Base-by-base conservation (phyloP, 2,329 filamentous ascomycete species). In the Penicillium sp. region DNA sequence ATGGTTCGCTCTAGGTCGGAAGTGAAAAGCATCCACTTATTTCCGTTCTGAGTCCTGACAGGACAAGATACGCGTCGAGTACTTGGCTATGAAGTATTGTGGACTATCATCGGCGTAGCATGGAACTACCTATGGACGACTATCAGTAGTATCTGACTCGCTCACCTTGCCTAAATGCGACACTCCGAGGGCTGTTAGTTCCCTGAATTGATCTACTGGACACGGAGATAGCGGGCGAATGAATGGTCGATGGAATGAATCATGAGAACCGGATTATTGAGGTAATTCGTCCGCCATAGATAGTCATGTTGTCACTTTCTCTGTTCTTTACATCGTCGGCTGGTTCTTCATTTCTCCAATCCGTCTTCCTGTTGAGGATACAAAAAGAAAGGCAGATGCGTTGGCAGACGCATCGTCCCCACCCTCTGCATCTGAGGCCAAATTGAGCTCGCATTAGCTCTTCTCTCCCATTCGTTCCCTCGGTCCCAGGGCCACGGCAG, bases 401-500 rank as follows among this genome's bases (percentile, higher is more conserved):
- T 58, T 70, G 67, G 68, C 67, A 69, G 54, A 59, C 61, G 54
- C 63, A 60, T 58, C 51, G 28, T 47, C 60, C 44, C 54, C 58
- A 56, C 53, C 54, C 55, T 56, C 45, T 60, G 54, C 59, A 65
- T 60, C 60, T 62, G 63, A 61, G 61, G 66, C 56, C 60, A 59
- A 67, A 65, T 67, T 65, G 65, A 68, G 63, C 59, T 58, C 54
- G 65, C 68, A 68, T 69, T 68, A 69, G 67, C 59, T 45, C 62
- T 4, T 47, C 24, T 5, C 37, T 57, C 56, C 65, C 33, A 70
- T 69, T 70, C 61, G 68, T 37, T 38, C 37, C 8, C 19, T 1
- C 0, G 19, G 59, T 53, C 60, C 68, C 66, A 61, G 58, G 58
- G 56, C 66, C 64, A 67, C 60, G 68, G 67, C 67, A 57, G 55